Evolutionary conservation across 768 basidiomycete species (phyloP).

Genomic region (Aureoboletus auriporus): DNA sequence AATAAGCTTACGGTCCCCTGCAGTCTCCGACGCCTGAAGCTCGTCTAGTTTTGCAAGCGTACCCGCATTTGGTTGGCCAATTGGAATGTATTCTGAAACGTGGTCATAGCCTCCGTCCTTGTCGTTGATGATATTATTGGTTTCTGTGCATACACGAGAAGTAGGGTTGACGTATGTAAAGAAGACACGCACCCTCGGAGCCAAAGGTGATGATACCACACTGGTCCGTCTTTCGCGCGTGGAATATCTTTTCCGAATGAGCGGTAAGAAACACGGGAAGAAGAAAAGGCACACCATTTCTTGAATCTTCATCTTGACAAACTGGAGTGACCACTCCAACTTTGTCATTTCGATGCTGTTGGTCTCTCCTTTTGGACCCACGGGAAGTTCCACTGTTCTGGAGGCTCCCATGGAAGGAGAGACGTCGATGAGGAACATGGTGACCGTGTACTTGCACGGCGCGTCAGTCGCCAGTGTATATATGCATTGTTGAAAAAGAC

Average conservation of each 20-base stretch:
- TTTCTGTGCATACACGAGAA: conserved; percentile 39
- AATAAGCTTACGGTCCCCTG: conserved; percentile 60
- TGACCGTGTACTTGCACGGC: conserved; percentile 65
- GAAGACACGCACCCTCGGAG: conserved; percentile 52
- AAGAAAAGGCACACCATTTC: conserved; percentile 63
- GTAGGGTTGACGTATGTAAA: background rate
- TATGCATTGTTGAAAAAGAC: background rate
- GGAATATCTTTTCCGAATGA: conserved; percentile 62
- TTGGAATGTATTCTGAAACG: conserved; percentile 65
- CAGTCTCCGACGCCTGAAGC: conserved; percentile 49
- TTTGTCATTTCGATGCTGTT: conserved; percentile 62
- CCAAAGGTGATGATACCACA: conserved; percentile 89
- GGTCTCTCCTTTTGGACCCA: conserved; percentile 47
- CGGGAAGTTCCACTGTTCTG: conserved; percentile 53
- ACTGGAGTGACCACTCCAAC: conserved; percentile 80
- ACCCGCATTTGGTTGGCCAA: conserved; percentile 58
- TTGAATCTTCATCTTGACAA: conserved; percentile 85
- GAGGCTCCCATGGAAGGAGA: conserved; percentile 79
- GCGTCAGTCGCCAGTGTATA: conserved; percentile 6
- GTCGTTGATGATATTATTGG: conserved; percentile 59
- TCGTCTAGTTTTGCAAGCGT: conserved; percentile 65
- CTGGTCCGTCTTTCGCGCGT: conserved; percentile 89
- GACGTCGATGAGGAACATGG: conserved; percentile 86
- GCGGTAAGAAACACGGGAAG: background rate
- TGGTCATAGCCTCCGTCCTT: conserved; percentile 69